Conservation (phyloP, 2,329 filamentous ascomycete species). For the Pestalotiopsis sp. region DNA sequence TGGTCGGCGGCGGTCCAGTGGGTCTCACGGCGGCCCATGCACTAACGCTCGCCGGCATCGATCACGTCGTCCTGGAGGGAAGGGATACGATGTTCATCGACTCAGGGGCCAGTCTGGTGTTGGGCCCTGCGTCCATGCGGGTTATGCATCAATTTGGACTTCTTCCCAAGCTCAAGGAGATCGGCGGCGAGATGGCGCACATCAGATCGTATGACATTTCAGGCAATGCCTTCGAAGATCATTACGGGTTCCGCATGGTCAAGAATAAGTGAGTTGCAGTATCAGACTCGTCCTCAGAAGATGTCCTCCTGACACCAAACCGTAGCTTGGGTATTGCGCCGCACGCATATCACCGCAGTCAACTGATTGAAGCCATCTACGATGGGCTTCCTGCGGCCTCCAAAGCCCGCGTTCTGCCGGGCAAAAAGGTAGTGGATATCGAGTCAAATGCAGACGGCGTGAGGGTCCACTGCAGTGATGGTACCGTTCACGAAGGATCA, state of each 20-base stretch:
- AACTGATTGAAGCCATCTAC: constrained; percentile 23
- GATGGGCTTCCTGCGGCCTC: constrained; percentile 17
- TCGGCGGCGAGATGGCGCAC: background rate
- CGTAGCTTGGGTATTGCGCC: constrained; percentile 17
- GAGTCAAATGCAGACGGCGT: constrained; percentile 22
- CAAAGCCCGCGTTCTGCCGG: constrained; percentile 19
- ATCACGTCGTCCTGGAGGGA: constrained; percentile 12
- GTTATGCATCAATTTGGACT: constrained; percentile 8
- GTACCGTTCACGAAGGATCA: constrained; percentile 22
- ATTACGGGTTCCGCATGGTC: background rate
- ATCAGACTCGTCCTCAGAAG: no score
- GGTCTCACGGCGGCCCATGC: constrained; percentile 10
- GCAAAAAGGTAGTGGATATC: constrained; percentile 19
- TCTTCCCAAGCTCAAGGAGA: background rate
- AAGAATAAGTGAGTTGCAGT: background rate
- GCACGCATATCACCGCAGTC: constrained; percentile 19
- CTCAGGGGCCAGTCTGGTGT: background rate
- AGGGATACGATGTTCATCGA: background rate
- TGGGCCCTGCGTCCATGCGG: background rate
- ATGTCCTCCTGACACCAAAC: background rate
- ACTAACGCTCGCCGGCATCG: constrained; percentile 6
- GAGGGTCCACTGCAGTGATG: constrained; percentile 22
- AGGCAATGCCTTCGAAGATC: background rate
- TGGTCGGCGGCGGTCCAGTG: constrained; percentile 14
- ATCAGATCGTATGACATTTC: background rate